Conservation (phyloP, 495 filamentous ascomycete genomes). For the Choiromyces venosus region DNA sequence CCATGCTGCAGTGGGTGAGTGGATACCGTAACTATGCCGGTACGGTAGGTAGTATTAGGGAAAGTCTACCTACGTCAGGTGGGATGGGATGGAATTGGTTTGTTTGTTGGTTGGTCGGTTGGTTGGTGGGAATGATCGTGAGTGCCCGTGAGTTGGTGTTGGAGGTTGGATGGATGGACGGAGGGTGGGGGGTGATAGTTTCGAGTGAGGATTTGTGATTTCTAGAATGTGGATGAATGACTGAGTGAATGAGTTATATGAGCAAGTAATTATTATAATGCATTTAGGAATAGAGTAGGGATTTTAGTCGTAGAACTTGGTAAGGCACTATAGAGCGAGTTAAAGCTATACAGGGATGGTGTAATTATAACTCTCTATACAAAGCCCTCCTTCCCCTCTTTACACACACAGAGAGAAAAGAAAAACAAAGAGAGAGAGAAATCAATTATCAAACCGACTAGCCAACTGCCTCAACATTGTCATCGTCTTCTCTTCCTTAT, state of each 20-base stretch:
- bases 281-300: background rate
- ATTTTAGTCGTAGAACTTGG: background rate
- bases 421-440: background rate
- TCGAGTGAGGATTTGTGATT: constrained; percentile 1
- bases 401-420: background rate
- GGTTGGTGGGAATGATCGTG: background rate
- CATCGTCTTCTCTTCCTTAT: constrained; percentile 63
- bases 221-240: background rate
- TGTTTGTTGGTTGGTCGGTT: background rate
- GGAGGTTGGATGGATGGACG: background rate
- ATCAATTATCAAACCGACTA: constrained; percentile 27
- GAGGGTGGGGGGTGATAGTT: background rate
- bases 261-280: background rate
- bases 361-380: background rate
- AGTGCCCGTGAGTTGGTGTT: background rate
- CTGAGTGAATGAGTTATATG: background rate
- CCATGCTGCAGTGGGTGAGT: too few species aligned
- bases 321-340: background rate
- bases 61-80: too few species aligned
- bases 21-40: too few species aligned
- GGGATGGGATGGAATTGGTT: background rate
- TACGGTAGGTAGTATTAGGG: too few species aligned
- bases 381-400: background rate
- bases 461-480: constrained; percentile 60
- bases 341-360: background rate